Conservation (phyloP, 306 rosid species). For the Fragaria ananassa region DNA sequence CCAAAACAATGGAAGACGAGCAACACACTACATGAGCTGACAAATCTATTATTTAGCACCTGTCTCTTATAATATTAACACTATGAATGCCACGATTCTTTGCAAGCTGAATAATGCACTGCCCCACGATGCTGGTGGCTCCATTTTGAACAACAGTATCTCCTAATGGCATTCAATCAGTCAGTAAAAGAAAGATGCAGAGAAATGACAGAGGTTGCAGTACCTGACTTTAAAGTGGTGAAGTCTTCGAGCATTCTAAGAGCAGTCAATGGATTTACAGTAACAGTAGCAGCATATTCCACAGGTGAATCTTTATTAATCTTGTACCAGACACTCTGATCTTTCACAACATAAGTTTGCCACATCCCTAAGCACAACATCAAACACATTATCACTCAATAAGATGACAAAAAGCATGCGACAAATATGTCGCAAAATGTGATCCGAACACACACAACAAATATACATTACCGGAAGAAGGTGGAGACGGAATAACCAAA, state of each 20-base stretch:
- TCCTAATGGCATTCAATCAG: conserved; percentile 43
- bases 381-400: conserved; percentile 2
- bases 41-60: conserved; percentile 45
- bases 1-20: neutral
- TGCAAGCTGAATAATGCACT: conserved; percentile 93
- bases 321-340: conserved; percentile 74
- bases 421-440: neutral
- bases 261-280: conserved; percentile 90
- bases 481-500: conserved; percentile 89
- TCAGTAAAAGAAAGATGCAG: conserved; percentile 8
- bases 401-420: conserved; percentile 1
- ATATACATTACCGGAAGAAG: conserved; percentile 73
- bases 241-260: conserved; percentile 84
- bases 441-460: neutral
- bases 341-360: conserved; percentile 85
- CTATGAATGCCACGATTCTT: conserved; percentile 59
- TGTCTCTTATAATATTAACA: conserved; percentile 75
- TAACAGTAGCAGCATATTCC: conserved; percentile 85
- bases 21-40: conserved; percentile 8
- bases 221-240: conserved; percentile 62
- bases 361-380: conserved; percentile 60
- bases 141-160: conserved; percentile 94
- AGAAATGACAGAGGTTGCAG: conserved; percentile 1
- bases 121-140: conserved; percentile 96
- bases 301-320: conserved; percentile 61